Evolutionary conservation across 73 alveolate genomes (phyloP).

Genomic region (Tetrahymena elliotti): DNA sequence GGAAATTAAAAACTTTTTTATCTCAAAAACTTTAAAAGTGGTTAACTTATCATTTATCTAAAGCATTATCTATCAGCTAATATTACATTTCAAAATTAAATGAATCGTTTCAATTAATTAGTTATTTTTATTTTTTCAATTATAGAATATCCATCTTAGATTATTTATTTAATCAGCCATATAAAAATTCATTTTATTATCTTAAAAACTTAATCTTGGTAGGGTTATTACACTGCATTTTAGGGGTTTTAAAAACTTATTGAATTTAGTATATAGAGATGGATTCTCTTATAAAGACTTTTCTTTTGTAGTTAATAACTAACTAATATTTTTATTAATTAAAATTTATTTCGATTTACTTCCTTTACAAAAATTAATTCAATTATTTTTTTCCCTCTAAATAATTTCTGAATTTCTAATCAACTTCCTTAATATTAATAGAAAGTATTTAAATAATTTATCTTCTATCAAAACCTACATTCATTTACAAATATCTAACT

Average conservation of each 20-base stretch:
- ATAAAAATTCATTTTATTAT: background rate
- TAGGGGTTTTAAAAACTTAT: background rate
- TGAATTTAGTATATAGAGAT: background rate
- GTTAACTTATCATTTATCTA: background rate
- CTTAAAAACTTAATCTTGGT: background rate
- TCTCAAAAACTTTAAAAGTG: background rate
- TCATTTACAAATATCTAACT: too few species aligned
- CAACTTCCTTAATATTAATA: background rate
- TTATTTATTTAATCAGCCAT: background rate
- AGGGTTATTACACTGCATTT: background rate
- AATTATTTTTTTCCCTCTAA: background rate
- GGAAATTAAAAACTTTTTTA: background rate
- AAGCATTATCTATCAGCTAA: background rate
- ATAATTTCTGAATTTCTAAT: background rate
- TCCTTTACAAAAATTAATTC: background rate
- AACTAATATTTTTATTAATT: background rate
- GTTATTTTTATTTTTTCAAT: background rate
- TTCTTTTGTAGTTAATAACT: background rate
- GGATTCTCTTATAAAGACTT: background rate
- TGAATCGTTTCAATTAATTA: background rate
- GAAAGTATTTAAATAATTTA: too few species aligned
- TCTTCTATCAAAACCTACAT: too few species aligned
- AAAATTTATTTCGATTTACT: background rate
- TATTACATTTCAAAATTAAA: background rate
- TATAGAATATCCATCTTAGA: background rate